These are phyloP conservation scores for Eutreptiella sp. DNA, from an alignment of 208 protist species.

Conservation along the genomic window DNA sequence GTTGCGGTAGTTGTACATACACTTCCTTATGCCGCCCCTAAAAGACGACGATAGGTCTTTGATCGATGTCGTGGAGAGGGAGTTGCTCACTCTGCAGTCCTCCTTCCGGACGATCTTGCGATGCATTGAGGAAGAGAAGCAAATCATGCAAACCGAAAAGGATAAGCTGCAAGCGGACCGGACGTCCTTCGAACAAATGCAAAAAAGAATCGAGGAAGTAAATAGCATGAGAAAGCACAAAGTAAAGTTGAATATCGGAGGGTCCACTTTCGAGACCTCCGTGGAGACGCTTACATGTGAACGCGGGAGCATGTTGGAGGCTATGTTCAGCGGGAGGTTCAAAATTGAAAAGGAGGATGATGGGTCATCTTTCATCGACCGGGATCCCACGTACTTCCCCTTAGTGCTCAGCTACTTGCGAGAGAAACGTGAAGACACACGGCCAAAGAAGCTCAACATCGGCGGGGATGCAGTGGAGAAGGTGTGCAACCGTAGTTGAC, in stretches of 20 bases:
- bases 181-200: slow-evolving; percentile 19
- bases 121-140: too few relatives aligned
- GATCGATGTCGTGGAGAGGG: too few relatives aligned
- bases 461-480: background rate
- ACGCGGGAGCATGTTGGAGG: slow-evolving; percentile 13
- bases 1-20: too few relatives aligned
- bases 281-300: background rate
- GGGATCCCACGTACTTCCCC: slow-evolving; percentile 22
- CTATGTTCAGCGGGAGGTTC: slow-evolving; percentile 27
- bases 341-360: slow-evolving; percentile 16
- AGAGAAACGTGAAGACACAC: background rate
- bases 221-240: slow-evolving; percentile 4
- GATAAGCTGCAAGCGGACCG: too few relatives aligned
- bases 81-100: too few relatives aligned
- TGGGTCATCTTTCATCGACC: slow-evolving; percentile 25
- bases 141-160: too few relatives aligned
- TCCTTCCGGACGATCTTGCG: too few relatives aligned
- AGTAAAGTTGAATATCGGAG: slow-evolving; percentile 10
- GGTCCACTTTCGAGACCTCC: slow-evolving; percentile 5
- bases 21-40: too few relatives aligned
- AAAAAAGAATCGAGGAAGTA: slow-evolving; percentile 15
- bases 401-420: slow-evolving; percentile 25
- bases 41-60: too few relatives aligned
- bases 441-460: background rate
- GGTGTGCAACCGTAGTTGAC: too few relatives aligned